These are phyloP conservation scores for Fragilariopsis cylindrus DNA, from an alignment of 108 stramenopile genomes.

Conservation along the genomic window DNA sequence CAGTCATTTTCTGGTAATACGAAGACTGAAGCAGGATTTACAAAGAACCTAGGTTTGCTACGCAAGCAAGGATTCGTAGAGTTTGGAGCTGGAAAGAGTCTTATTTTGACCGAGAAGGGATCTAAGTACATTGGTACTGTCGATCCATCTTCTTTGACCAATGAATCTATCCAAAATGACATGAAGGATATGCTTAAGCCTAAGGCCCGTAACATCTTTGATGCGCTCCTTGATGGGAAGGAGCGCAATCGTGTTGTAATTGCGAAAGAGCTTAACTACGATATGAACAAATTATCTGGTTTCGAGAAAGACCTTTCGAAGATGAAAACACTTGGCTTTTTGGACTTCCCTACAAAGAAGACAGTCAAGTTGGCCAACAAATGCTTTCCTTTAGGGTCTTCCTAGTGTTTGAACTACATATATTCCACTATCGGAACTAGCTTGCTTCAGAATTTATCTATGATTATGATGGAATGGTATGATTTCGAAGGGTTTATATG, in stretches of 20 bases:
- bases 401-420: not conserved
- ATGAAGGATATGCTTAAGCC: conserved; percentile 11
- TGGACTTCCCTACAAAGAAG: conserved; percentile 10
- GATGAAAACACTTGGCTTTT: conserved; percentile 24
- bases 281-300: conserved; percentile 15
- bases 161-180: conserved; percentile 11
- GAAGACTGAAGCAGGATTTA: conserved; percentile 8
- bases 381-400: conserved; percentile 13
- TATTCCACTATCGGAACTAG: too few relatives aligned
- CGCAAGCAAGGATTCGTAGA: conserved; percentile 1
- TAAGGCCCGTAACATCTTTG: conserved; percentile 20
- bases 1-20: conserved; percentile 15
- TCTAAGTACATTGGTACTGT: not conserved
- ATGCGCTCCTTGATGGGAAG: conserved; percentile 18
- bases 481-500: too few relatives aligned
- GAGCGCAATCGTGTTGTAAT: conserved; percentile 5
- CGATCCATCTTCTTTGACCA: not conserved
- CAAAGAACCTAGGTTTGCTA: conserved; percentile 4
- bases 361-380: not conserved
- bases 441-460: too few relatives aligned
- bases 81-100: not conserved
- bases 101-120: conserved; percentile 12
- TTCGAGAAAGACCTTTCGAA: conserved; percentile 7
- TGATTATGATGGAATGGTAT: too few relatives aligned
- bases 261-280: conserved; percentile 3